Base-by-base conservation (phyloP, 768 basidiomycete species). In the Sistotremastrum niveocremeum region DNA sequence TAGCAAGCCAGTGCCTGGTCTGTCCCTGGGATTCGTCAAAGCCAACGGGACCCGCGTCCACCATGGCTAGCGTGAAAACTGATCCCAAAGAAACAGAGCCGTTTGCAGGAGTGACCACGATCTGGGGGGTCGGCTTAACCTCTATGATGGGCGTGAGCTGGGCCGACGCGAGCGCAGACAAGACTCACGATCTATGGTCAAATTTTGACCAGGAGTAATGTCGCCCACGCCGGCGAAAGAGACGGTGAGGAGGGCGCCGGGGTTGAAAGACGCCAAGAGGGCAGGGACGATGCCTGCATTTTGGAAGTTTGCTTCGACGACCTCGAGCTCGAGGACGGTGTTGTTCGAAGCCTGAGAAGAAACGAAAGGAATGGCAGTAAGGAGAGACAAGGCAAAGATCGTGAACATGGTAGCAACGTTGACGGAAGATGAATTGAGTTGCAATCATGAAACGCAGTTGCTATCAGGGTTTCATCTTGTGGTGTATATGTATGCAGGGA, bases 1-100 rank as follows among this genome's bases (percentile, higher is more conserved):
- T 85, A 49, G 79, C 74, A 41, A 89, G 74, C 85, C 84, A 89
- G 65, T 88, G 87, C 45, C 82, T 73, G 42, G 76, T 84, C 52
- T 79, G 76, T 12, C 76, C 79, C 6, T 65, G 61, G 35, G 69
- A 60, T 45, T 76, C 63, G 51, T 80, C 69, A 41, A 72, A 63
- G 36, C 84, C 84, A 35, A 80, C 79, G 28, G 72, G 57, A 48
- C 76, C 77, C 8, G 83, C 81, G 54, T 90, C 86, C 32, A 77
- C 71, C 83, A 90, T 83, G 44, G 74, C 67, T 34, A 88, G 57
- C 29, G 84, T 84, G 62, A 71, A 85, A 37, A 61, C 70, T 8
- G 71, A 73, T 35, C 58, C 58, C 44, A 81, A 59, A 7, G 59
- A 34, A 10, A 65, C 60, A 29, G 74, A 69, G 34, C 68, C 60